Base-by-base conservation (phyloP, 2,329 filamentous ascomycete species). In the Chaetothyriales sp. region DNA sequence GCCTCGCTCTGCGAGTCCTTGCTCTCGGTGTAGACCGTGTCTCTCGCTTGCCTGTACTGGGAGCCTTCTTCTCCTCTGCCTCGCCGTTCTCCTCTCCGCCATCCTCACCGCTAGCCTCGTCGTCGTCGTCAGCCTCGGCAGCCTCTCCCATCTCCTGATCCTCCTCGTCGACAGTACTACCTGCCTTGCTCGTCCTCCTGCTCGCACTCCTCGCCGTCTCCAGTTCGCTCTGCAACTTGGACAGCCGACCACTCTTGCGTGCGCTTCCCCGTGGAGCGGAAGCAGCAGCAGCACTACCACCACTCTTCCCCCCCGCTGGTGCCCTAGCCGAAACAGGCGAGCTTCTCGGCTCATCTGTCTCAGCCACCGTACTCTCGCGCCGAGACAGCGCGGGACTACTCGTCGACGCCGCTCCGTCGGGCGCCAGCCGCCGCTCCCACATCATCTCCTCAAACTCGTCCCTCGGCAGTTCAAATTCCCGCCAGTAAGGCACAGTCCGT, bases 391-490 rank as follows among this genome's bases (percentile, higher is more conserved):
- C 50, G n/a, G 50, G 45, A 48, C 57, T 57, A 2, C 47, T 42
- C 19, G 50, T 52, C 2, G 49, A 54, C 18, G 46, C 25, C 7
- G 25, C 51, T 20, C 42, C 42, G 10, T 56, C 57, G 4, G 64
- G 65, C 6, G 69, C 69, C 43, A 73, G 55, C 50, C 72, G 59
- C 53, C 66, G 63, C 47, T 69, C 68, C 57, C 73, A 73, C 70
- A 72, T 74, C 63, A 72, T 60, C 20, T 68, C 66, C 39, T 69
- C 68, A 51, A 70, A 72, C 57, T 71, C 69, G 44, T 69, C 66
- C 28, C 71, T 64, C 0, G 81, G 81, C 3, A 86, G 71, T 25
- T 75, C 72, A 58, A 87, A 87, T 22, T 83, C 78, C 49, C 78
- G 73, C 63, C 81, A 86, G 52, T 75, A 73, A 2, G 32, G 32